A percentile compares a stretch with the other conserved stretches of the same genome.
Conservation (phyloP, 225 moss, liverwort and hornwort genomes). For the Asterella californica region DNA sequence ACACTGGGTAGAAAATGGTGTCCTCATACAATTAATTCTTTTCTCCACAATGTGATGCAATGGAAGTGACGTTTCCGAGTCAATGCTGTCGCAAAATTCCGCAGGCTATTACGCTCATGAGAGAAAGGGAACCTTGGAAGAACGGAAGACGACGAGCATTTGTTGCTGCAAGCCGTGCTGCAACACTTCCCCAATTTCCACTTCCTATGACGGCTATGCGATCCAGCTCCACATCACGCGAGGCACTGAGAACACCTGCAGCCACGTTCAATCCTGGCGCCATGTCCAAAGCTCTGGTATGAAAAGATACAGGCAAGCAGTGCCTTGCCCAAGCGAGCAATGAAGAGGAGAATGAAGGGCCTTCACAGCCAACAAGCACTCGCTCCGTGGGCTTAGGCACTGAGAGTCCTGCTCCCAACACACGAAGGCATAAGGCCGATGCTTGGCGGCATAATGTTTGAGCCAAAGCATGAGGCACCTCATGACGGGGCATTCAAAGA, state of each 20-base stretch:
- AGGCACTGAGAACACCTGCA: neutral
- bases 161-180: conserved; percentile 58
- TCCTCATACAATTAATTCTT: neutral
- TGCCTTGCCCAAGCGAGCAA: neutral
- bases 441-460: conserved; percentile 1
- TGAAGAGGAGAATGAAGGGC: neutral
- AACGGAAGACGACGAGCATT: conserved; percentile 48
- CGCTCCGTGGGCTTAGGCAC: neutral
- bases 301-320: neutral
- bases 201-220: conserved; percentile 64
- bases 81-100: too few species aligned
- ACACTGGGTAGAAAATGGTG: neutral
- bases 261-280: conserved; percentile 10
- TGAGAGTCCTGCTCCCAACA: neutral
- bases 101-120: too few species aligned
- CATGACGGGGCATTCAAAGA: conserved; percentile 13
- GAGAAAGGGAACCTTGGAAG: conserved; percentile 36
- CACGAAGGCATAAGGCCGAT: neutral
- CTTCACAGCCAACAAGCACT: neutral
- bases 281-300: conserved; percentile 5
- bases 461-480: neutral
- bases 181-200: conserved; percentile 77
- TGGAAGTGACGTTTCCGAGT: neutral
- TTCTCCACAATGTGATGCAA: neutral
- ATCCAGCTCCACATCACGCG: conserved; percentile 25